These are phyloP conservation scores for Pseudogymnoascus sp. DNA, from an alignment of 2,329 filamentous ascomycete species.

Conservation along the genomic window DNA sequence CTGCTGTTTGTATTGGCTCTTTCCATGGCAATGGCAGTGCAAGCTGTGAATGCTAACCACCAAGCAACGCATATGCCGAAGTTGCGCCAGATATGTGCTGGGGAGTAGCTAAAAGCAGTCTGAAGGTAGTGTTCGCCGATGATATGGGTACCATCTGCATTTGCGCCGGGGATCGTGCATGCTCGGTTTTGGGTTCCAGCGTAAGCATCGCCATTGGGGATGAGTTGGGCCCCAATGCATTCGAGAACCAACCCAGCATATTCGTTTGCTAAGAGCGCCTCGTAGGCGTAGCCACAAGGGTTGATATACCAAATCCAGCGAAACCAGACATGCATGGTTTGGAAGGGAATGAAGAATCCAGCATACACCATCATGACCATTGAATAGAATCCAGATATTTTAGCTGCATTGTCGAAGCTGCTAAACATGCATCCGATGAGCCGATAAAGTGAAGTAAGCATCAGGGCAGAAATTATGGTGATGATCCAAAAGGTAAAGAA, in stretches of 20 bases:
- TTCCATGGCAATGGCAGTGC: conserved; percentile 34
- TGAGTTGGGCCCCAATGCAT: conserved; percentile 41
- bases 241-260: conserved; percentile 49
- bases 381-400: conserved; percentile 43
- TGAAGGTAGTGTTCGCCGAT: conserved; percentile 50
- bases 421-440: conserved; percentile 45
- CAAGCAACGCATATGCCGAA: conserved; percentile 54
- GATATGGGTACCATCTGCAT: conserved; percentile 37
- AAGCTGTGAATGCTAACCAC: conserved; percentile 49
- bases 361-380: conserved; percentile 50
- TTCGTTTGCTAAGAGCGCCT: conserved; percentile 61
- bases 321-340: conserved; percentile 55
- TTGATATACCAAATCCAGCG: conserved; percentile 57
- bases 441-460: conserved; percentile 51
- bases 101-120: conserved; percentile 43
- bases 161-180: conserved; percentile 49
- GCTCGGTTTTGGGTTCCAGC: conserved; percentile 35
- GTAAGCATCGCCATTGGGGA: conserved; percentile 44
- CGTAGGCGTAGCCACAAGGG: conserved; percentile 61
- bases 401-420: conserved; percentile 51
- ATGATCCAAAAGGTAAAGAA: conserved; percentile 57
- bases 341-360: conserved; percentile 54
- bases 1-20: conserved; percentile 14
- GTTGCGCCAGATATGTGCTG: conserved; percentile 48
- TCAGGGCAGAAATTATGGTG: conserved; percentile 42